Evolutionary conservation across 2,329 filamentous ascomycete species (phyloP), one percentile per base, ranked within the genome.

Genomic region (Ustulina deusta): DNA sequence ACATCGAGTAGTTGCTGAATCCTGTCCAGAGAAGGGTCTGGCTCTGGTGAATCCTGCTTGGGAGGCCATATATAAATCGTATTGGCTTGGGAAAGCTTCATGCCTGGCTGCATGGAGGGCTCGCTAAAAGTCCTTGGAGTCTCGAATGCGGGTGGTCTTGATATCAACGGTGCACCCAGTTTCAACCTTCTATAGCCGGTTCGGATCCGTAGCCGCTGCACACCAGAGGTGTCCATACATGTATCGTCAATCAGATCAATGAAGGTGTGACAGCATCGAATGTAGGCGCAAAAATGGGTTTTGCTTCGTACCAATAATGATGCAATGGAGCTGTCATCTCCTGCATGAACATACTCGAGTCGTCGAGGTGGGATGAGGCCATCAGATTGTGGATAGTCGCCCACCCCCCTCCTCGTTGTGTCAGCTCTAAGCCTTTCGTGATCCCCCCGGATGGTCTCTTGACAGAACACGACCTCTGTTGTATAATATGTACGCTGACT

Each of bases 401-500:
- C 75, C 75, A 42, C 77, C 77, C 64, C 77, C 77, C 64, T 78
- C 82, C 67, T 81, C 11, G 27, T 44, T 15, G 65, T 67, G n/a
- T 10, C 61, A 49, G 32, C 20, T 22, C 48, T 49, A 6, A 40
- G 52, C 38, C 38, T 63, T 52, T 17, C 32, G 65, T 57, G 56
- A 29, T 34, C 38, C 54, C 65, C 54, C 27, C 42, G 51, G 11
- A 58, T 60, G 13, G 60, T 58, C 15, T 66, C 68, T 40, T 65
- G 52, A 2, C 76, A 75, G 69, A 87, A 88, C 1, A 73, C 65
- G n/a, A 90, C 79, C 17, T 82, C 77, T 13, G 84, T 86, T 11
- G 82, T 87, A 76, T 94, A 94, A 74, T 90, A 92, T 0, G 87
- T 91, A 29, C 91, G 85, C 46, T 85, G 83, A 65, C 88, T 88